Evolutionary conservation across 805 yeast genomes (phyloP).

Genomic region (Candida ipomoeae): DNA sequence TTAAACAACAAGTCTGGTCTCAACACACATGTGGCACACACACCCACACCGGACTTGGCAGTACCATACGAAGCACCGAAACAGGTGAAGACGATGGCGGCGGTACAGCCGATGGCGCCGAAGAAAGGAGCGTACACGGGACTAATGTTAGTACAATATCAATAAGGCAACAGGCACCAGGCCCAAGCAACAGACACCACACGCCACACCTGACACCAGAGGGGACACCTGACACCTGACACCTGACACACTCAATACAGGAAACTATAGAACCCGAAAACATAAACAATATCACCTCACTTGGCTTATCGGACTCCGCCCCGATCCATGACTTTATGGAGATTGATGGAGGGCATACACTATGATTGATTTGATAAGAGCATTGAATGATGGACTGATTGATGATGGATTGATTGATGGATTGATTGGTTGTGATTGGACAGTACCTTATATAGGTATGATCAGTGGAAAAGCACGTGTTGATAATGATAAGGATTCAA

Average conservation of each 20-base stretch:
- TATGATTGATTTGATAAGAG: too few species aligned
- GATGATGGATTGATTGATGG: neutral
- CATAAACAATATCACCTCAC: too few species aligned
- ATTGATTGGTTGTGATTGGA: too few species aligned
- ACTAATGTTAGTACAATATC: slow-evolving; percentile 17
- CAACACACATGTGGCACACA: slow-evolving; percentile 95
- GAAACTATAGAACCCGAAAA: too few species aligned
- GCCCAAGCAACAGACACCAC: too few species aligned
- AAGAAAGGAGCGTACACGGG: slow-evolving; percentile 70
- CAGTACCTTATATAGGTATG: too few species aligned
- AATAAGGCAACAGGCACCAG: neutral
- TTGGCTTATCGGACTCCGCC: too few species aligned
- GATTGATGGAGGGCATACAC: neutral
- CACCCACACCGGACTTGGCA: slow-evolving; percentile 99
- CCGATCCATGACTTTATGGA: neutral
- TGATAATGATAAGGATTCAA: too few species aligned
- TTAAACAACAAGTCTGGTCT: slow-evolving; percentile 95
- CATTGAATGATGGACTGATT: neutral
- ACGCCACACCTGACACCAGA: too few species aligned
- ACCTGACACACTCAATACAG: too few species aligned
- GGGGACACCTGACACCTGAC: too few species aligned
- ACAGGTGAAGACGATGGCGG: slow-evolving; percentile 97
- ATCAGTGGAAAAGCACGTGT: too few species aligned
- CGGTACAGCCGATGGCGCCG: slow-evolving; percentile 99
- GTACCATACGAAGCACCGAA: slow-evolving; percentile 99